A percentile compares a stretch with the other conserved stretches of the same genome.
These are phyloP conservation scores for Leccinum holopus DNA, from an alignment of 1,284 basidiomycete species.

Conservation along the genomic window DNA sequence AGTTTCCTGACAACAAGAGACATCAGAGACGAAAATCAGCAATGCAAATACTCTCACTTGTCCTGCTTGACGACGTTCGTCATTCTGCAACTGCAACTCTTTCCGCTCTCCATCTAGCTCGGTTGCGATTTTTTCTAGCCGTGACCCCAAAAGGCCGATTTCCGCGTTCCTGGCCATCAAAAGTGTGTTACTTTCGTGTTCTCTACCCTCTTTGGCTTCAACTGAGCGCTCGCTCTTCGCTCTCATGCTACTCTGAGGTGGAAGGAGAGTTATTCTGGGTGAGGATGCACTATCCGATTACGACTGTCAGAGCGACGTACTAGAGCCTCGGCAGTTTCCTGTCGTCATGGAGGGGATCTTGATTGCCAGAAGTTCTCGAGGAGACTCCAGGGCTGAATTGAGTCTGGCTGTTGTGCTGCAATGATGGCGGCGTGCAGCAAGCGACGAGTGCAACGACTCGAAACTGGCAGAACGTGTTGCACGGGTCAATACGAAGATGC, in stretches of 20 bases:
- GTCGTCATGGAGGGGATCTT: conserved; percentile 36
- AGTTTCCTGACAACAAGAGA: conserved; percentile 61
- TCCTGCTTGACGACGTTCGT: conserved; percentile 80
- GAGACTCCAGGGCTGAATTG: conserved; percentile 1
- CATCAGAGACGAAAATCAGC: conserved; percentile 9
- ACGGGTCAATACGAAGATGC: not conserved
- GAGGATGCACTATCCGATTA: conserved; percentile 28
- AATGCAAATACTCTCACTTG: conserved; percentile 50
- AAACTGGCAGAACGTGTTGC: not conserved
- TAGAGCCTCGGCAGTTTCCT: conserved; percentile 15
- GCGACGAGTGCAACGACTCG: not conserved
- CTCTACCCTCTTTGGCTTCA: conserved; percentile 51
- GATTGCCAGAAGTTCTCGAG: conserved; percentile 23
- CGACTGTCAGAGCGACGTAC: conserved; percentile 40
- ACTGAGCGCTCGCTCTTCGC: conserved; percentile 47
- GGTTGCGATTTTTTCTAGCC: conserved; percentile 46
- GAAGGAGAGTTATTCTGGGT: conserved; percentile 36
- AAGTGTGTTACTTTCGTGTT: conserved; percentile 50
- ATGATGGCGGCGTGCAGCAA: not conserved
- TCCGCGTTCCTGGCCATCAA: conserved; percentile 56
- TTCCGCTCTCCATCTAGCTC: conserved; percentile 59
- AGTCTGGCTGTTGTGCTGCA: not conserved
- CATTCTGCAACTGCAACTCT: conserved; percentile 69
- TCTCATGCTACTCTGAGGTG: conserved; percentile 44
- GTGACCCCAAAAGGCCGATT: conserved; percentile 51